Evolutionary conservation across 306 rosid genomes (phyloP), one percentile per base, ranked within the genome.

Genomic region (peach (Prunus persica)): DNA sequence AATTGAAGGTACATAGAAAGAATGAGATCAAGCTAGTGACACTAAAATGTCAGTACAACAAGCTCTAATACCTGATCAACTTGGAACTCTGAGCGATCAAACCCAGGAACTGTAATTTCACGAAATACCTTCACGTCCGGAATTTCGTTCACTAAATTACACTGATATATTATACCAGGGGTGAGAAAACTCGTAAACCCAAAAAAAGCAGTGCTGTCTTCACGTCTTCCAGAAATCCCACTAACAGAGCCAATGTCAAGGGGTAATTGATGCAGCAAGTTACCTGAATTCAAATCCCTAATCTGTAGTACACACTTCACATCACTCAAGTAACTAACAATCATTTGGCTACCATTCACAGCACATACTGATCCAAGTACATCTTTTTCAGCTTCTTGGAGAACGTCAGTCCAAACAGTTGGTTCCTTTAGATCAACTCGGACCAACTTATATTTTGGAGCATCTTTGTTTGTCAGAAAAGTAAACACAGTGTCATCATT

Each of bases 311-410:
- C 88, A 86, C 81, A 83, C 87, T 92, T 95, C 30, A 92, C 97
- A 81, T 95, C 97, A 67, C 93, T 95, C 93, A 95, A 80, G 89
- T 92, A 95, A 82, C 87, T 89, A 76, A 90, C 90, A 41, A 95
- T 87, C 74, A 95, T 63, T 77, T 89, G 97, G 84, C 83, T 80
- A 27, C 96, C 92, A 71, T 95, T 90, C 47, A 89, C 96, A 78
- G 96, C 96, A 65, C 54, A 69, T 64, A 93, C 99, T 43, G 93
- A 92, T 75, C 84, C 83, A 38, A 95, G 97, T 11, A 95, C 97
- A 80, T 89, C 99, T 13, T 83, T 95, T 34, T 84, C 96, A 69
- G 95, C 74, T 80, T 95, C 99, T 80, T 38, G 84, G 52, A 95
- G 79, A 55, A 95, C 89, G 66, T 92, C 97, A 49, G 71, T 78